Evolutionary conservation across 176 grass and related monocot genomes (phyloP), one percentile per base, ranked within the genome.

Genomic region (Eragrostis curvula): DNA sequence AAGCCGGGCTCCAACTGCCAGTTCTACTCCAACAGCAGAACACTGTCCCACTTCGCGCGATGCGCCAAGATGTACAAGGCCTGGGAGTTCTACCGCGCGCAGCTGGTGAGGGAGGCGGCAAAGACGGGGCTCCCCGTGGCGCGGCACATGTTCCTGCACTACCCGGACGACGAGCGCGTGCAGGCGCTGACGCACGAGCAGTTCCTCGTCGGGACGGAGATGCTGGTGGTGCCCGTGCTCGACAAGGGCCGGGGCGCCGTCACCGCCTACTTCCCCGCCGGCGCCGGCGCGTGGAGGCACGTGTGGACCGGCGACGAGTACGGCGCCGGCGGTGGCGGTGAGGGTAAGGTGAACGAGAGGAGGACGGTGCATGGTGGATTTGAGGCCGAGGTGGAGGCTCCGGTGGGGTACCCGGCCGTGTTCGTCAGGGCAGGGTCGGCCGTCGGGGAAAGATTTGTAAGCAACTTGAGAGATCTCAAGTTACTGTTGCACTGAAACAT

Each of bases 51-150:
- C 46, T 97, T 97, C 80, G 89, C 92, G 10, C 92, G 90, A 30
- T 97, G 95, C 76, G 95, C 95, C 64, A 97, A 85, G 83, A 89
- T 97, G 12, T 97, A 94, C 89, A 87, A 75, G 68, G 95, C 95
- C 25, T 97, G 95, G 95, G 87, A 90, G 73, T 97, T 97, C 83
- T 97, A 97, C 61, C 88, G 92, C 43, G 42, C 83, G 16, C 62
- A 90, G 53, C 88, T 97, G 50, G 95, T 97, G 27, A 42, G 78
- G 74, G 92, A 97, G 75, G 90, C 92, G 9, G 62, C 95, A 18
- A 30, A 80, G 43, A 85, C 77, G 73, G 95, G 95, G 62, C 84
- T 94, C 47, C 90, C 95, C 5, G 86, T 97, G 46, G 95, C 83
- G 13, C 81, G 95, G 2, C 95, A 97, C 87, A 80, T 97, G 12